These are phyloP conservation scores for Hypoxylon sp. DNA, from an alignment of 2,329 filamentous ascomycete species.

Conservation along the genomic window DNA sequence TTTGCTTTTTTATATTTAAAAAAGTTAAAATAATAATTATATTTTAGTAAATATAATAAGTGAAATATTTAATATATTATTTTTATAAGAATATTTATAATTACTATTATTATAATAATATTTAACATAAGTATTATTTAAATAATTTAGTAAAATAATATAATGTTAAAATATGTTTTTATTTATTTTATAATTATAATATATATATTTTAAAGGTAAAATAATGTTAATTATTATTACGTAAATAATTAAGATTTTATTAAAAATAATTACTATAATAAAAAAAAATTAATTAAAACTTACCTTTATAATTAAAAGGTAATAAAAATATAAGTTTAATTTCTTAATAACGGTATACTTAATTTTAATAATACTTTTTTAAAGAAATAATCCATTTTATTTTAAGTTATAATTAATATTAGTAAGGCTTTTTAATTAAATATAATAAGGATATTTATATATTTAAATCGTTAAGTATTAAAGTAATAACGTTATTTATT, in stretches of 20 bases:
- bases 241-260: background rate
- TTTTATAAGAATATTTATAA: background rate
- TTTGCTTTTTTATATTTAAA: too few species aligned
- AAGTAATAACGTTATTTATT: too few species aligned
- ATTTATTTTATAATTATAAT: background rate
- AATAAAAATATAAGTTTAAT: too few species aligned
- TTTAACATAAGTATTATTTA: too few species aligned
- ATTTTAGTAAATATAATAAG: background rate
- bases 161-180: too few species aligned
- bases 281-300: background rate
- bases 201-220: background rate
- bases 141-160: too few species aligned
- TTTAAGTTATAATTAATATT: too few species aligned
- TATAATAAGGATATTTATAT: background rate
- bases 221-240: background rate
- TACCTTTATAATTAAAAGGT: conserved; percentile 1
- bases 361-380: too few species aligned
- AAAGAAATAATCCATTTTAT: too few species aligned
- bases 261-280: background rate
- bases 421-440: background rate
- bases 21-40: too few species aligned
- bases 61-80: background rate
- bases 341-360: background rate
- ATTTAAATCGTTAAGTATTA: too few species aligned
- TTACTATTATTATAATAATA: background rate